phyloP scores from a whole-genome alignment of 495 filamentous ascomycete species.

The Penicillium antarcticum region DNA sequence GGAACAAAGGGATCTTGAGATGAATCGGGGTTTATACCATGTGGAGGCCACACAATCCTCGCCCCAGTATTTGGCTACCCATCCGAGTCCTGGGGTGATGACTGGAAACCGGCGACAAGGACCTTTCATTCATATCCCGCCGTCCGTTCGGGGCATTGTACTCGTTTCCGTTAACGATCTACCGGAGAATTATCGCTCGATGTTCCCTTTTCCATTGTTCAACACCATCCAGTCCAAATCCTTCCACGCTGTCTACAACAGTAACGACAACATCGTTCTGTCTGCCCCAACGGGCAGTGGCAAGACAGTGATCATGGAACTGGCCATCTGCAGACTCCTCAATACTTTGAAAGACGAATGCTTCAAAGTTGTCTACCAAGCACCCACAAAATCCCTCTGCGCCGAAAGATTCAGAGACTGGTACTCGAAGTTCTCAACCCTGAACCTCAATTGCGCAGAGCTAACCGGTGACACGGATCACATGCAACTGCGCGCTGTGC shows the following conservation, averaged over 20 bases:
- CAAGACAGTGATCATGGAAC: constrained; percentile 86
- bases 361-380: constrained; percentile 94
- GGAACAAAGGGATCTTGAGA: background rate
- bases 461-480: constrained; percentile 89
- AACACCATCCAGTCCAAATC: constrained; percentile 93
- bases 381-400: constrained; percentile 91
- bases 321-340: constrained; percentile 83
- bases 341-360: constrained; percentile 58
- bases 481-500: constrained; percentile 67
- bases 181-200: constrained; percentile 69
- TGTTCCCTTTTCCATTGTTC: constrained; percentile 81
- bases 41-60: constrained; percentile 1
- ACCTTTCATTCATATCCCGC: constrained; percentile 28
- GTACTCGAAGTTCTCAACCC: constrained; percentile 74
- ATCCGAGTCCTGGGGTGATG: background rate
- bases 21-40: background rate
- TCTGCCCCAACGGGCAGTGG: constrained; percentile 92
- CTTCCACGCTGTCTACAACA: constrained; percentile 67
- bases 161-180: constrained; percentile 70
- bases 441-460: constrained; percentile 77
- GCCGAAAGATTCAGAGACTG: constrained; percentile 81
- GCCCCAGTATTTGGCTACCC: background rate
- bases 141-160: constrained; percentile 61
- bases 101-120: background rate
- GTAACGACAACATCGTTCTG: constrained; percentile 81